Evolutionary conservation across 805 yeast species (phyloP).

Genomic region (Zygoascus biomembranicola): DNA sequence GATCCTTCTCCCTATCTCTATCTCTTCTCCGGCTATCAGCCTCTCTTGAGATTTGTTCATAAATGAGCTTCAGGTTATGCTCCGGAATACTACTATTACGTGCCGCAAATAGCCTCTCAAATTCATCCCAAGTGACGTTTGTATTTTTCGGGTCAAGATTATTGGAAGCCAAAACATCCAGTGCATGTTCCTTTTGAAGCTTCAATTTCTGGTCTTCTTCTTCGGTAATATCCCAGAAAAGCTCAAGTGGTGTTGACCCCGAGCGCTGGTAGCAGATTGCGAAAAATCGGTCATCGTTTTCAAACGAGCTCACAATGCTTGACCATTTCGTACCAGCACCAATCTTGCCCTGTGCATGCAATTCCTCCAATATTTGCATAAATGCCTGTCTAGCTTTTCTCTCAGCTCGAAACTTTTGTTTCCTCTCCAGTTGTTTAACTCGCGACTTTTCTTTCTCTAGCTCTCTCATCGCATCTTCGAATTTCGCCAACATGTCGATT

Average conservation of each 20-base stretch:
- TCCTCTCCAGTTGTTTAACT: slow-evolving; percentile 24
- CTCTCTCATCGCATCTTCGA: slow-evolving; percentile 31
- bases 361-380: slow-evolving; percentile 37
- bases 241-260: slow-evolving; percentile 71
- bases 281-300: slow-evolving; percentile 48
- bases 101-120: slow-evolving; percentile 19
- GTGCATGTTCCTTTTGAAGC: slow-evolving; percentile 52
- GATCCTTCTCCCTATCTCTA: slow-evolving; percentile 17
- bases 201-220: slow-evolving; percentile 47
- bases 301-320: slow-evolving; percentile 43
- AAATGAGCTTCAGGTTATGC: slow-evolving; percentile 12
- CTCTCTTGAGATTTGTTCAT: background rate
- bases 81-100: slow-evolving; percentile 14
- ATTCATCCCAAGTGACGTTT: slow-evolving; percentile 3
- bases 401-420: slow-evolving; percentile 45
- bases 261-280: slow-evolving; percentile 57
- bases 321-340: slow-evolving; percentile 51
- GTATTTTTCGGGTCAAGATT: slow-evolving; percentile 11
- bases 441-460: slow-evolving; percentile 25
- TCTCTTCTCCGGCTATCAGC: slow-evolving; percentile 1
- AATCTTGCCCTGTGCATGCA: slow-evolving; percentile 29
- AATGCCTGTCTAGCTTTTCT: slow-evolving; percentile 59
- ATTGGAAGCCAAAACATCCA: slow-evolving; percentile 39
- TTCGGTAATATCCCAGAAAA: slow-evolving; percentile 68
- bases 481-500: slow-evolving; percentile 52